Evolutionary conservation across 306 rosid species (phyloP), one percentile per base, ranked within the genome.

Genomic region (Arachis hypogaea): DNA sequence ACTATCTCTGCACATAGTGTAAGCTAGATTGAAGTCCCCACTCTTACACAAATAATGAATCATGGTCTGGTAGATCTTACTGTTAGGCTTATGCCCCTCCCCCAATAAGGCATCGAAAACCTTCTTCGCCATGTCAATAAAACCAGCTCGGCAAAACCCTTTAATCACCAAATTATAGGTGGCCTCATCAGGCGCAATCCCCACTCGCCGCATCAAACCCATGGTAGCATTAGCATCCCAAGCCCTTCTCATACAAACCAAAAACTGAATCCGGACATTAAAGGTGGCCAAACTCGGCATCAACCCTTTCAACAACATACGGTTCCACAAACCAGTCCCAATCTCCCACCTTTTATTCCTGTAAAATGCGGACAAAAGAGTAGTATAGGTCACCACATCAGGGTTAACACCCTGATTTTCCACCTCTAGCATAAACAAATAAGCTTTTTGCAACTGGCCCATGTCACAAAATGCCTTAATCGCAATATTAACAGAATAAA

Each of bases 261-360:
- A 62, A 82, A 73, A 87, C 51, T 89, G 95, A 62, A 89, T 78
- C 82, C 97, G 78, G 76, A 84, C 95, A 81, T 89, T 91, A 75
- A 91, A 91, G 6, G 91, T 79, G 3, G 90, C 84, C 9, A 89
- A 79, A 63, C 78, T 89, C 7, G 97, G 97, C 63, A 73, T 56
- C 81, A 88, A 85, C 16, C 88, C 87, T 79, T 82, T 89, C 80
- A 87, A 70, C 71, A 89, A 73, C 97, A 91, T 89, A 47, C 82
- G 77, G 75, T 91, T 91, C 95, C 97, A 89, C 72, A 91, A 75
- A 2, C 97, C 95, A 82, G 89, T 91, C 10, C 89, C 92, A 82
- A 87, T 80, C 62, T 75, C 91, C 7, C 77, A 85, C 9, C 76
- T 73, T 56, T 51, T 84, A 42, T 47, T 40, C 69, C 83, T 67